Base-by-base conservation (phyloP, 352 stramenopile genomes). In the Paralagenidium karlingii region DNA sequence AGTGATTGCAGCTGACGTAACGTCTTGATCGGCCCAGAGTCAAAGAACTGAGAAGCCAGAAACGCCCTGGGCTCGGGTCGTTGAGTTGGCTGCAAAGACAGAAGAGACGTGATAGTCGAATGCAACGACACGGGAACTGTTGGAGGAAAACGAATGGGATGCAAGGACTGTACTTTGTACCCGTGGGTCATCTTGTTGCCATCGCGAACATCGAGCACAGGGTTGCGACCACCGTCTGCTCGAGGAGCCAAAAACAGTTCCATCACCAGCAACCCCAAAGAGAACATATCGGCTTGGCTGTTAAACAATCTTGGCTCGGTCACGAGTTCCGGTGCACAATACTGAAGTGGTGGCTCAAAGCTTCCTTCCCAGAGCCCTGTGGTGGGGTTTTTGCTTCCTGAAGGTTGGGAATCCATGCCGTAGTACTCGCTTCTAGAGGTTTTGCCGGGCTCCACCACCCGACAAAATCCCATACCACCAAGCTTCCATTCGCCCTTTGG, bases 401-500 rank as follows among this genome's bases (percentile, higher is more conserved):
- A 19, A 9, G 38, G 26, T 36, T 57, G 31, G 8, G 50, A 34
- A 29, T 81, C 66, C 27, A 67, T 66, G 31, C 58, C 61, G 57
- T 83, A 90, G 45, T 90, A 92, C 52, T 90, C 76, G 47, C 71
- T 87, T 39, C 76, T 63, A 10, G 74, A 87, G n/a, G 52, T 82
- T 43, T 88, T 65, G 2, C 78, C 78, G 0, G 75, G 78, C 42
- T 92, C 78, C 5, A 92, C 69, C 33, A 89, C 65, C 29, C 76
- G 64, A 30, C 76, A 89, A 43, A 94, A 94, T 49, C 82, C 80
- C 68, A 94, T 89, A 9, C 84, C 82, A 18, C 80, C 82, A 13
- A 96, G 64, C 49, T 96, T 95, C 79, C 81, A 96, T 49, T 93
- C 74, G 40, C 84, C 84, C 50, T 88, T 94, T 28, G 82, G 74